phyloP scores from a whole-genome alignment of 1,139 yeast genomes.

The Nakaseomyces glabratus region DNA sequence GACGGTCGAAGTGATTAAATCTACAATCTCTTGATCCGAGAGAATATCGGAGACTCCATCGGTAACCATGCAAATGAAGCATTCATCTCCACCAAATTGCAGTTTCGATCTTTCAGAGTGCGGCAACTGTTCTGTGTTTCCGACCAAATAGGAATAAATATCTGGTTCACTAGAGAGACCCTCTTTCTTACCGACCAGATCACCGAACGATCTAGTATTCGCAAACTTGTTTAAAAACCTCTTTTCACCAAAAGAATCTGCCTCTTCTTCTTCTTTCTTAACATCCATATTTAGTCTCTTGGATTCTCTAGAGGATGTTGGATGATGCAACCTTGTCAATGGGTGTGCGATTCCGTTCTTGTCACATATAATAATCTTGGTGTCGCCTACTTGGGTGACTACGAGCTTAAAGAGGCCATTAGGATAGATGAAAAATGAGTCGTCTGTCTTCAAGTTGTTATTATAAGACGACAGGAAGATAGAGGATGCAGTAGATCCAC shows the following conservation, averaged over 20 bases:
- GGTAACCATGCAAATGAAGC: constrained; percentile 64
- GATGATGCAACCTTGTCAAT: constrained; percentile 76
- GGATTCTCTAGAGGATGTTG: constrained; percentile 72
- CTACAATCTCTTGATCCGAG: constrained; percentile 87
- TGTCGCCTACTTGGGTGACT: constrained; percentile 92
- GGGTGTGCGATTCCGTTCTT: constrained; percentile 69
- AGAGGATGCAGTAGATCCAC: constrained; percentile 85
- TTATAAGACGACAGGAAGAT: constrained; percentile 40
- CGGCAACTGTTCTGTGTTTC: constrained; percentile 30
- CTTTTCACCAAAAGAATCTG: constrained; percentile 91
- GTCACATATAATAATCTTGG: constrained; percentile 77
- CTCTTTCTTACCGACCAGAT: constrained; percentile 62
- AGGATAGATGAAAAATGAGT: constrained; percentile 55
- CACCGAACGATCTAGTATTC: constrained; percentile 92
- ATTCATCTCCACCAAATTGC: constrained; percentile 67
- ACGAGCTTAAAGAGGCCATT: constrained; percentile 60
- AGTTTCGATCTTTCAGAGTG: constrained; percentile 29
- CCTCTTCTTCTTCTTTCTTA: constrained; percentile 32
- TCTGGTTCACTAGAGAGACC: constrained; percentile 95
- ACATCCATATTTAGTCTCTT: constrained; percentile 45
- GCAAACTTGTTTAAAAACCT: constrained; percentile 70
- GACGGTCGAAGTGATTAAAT: constrained; percentile 65
- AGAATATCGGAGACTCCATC: constrained; percentile 82
- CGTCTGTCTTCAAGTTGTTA: constrained; percentile 20
- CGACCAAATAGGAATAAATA: constrained; percentile 44